Percentiles rank a stretch among this genome's conserved stretches.
phyloP scores from a whole-genome alignment of 352 stramenopile genomes.

The Phytophthora tentaculata region DNA sequence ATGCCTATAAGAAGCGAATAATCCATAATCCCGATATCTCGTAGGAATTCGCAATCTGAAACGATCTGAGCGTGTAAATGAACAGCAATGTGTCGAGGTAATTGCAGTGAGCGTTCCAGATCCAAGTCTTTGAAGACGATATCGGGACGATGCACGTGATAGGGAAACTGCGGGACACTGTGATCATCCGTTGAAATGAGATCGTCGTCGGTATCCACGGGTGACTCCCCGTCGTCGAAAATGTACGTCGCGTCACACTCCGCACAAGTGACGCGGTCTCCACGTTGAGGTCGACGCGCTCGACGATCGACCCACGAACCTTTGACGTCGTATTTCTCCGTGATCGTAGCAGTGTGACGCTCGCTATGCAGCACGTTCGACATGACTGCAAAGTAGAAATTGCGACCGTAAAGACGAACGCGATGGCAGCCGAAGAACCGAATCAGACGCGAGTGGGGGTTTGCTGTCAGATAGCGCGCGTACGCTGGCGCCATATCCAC shows the following conservation, averaged over 20 bases:
- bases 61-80: constrained; percentile 58
- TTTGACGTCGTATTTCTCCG: constrained; percentile 82
- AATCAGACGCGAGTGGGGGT: constrained; percentile 77
- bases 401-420: constrained; percentile 79
- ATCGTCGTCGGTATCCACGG: constrained; percentile 8
- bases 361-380: constrained; percentile 76
- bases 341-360: constrained; percentile 61
- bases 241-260: constrained; percentile 68
- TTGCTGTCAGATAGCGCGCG: constrained; percentile 58
- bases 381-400: constrained; percentile 87
- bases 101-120: constrained; percentile 49
- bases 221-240: constrained; percentile 41
- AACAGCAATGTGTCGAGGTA: constrained; percentile 38
- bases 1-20: constrained; percentile 78
- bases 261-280: constrained; percentile 67
- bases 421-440: constrained; percentile 89
- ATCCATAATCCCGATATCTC: constrained; percentile 79
- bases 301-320: constrained; percentile 76
- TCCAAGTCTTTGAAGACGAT: constrained; percentile 80
- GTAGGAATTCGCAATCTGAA: constrained; percentile 69
- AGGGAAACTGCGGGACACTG: constrained; percentile 25
- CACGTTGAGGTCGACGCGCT: constrained; percentile 50
- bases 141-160: constrained; percentile 68
- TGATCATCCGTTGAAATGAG: constrained; percentile 18
- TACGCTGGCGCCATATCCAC: constrained; percentile 79